A percentile compares a stretch with the other conserved stretches of the same genome.
Conservation (phyloP, 2,329 filamentous ascomycete genomes). For the Aspergillus proliferans region DNA sequence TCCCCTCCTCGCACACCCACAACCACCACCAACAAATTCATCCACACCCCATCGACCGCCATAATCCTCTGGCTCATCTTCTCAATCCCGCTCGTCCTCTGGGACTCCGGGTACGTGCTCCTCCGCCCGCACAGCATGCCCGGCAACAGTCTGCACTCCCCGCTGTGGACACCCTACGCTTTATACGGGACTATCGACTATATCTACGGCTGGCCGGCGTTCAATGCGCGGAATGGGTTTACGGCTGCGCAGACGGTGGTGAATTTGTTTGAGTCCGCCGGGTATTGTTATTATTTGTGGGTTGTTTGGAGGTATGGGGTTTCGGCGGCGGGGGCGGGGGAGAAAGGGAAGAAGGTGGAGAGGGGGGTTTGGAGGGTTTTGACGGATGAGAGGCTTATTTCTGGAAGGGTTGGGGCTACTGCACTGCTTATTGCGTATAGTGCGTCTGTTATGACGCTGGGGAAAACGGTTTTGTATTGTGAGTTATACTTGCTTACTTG, state of each 20-base stretch:
- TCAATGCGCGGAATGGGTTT: constrained; percentile 63
- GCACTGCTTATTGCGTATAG: constrained; percentile 56
- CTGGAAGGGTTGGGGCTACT: constrained; percentile 47
- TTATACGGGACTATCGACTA: constrained; percentile 76
- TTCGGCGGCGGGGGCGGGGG: constrained; percentile 20
- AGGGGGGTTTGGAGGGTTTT: constrained; percentile 40
- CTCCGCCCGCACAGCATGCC: constrained; percentile 76
- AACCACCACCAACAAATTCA: constrained; percentile 35
- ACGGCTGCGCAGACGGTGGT: constrained; percentile 65
- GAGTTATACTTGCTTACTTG: constrained; percentile 22
- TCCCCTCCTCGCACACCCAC: constrained; percentile 13
- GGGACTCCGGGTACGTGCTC: constrained; percentile 76
- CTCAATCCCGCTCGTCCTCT: constrained; percentile 70
- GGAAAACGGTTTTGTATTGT: constrained; percentile 65
- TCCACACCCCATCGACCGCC: constrained; percentile 55
- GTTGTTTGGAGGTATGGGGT: constrained; percentile 44
- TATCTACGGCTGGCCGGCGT: constrained; percentile 73
- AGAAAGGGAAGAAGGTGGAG: constrained; percentile 16
- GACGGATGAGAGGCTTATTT: constrained; percentile 45
- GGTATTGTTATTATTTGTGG: constrained; percentile 59
- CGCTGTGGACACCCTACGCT: constrained; percentile 69
- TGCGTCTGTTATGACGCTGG: constrained; percentile 57
- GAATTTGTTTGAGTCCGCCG: constrained; percentile 61
- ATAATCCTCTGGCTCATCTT: constrained; percentile 65
- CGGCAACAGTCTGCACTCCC: constrained; percentile 64